Evolutionary conservation across 2,329 filamentous ascomycete species (phyloP), one percentile per base, ranked within the genome.

Genomic region (Diaporthe humulicola): DNA sequence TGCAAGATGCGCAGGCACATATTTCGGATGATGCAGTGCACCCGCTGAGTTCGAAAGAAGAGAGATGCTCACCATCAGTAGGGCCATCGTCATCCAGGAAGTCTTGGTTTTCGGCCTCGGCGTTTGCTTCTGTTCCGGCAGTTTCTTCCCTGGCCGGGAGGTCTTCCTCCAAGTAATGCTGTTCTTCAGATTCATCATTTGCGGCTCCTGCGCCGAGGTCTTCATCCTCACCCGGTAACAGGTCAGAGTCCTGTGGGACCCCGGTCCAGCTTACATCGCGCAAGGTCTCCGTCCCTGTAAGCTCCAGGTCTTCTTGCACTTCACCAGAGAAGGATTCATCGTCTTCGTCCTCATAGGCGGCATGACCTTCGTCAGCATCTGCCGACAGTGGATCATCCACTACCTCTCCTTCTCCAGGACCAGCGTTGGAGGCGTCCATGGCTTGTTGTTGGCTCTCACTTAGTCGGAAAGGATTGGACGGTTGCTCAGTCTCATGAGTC

Each of bases 41-140:
- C 36, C 17, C 48, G 48, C 25, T 50, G 28, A 42, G 15, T 45
- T 48, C 30, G n/a, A 70, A 73, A 58, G 33, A 52, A 70, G 50
- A 71, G 30, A 40, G 38, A 22, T 64, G 56, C 75, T 76, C 73
- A 76, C 75, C 75, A 57, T 76, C 69, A 66, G 33, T 72, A 52
- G 36, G 36, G 56, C 60, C 73, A 19, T 74, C 58, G 38, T 42
- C 61, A 28, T 70, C 69, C 61, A 64, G 52, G n/a, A 70, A 40
- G 2, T 70, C 17, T 4, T 66, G 48, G n/a, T 56, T 57, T 40
- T 19, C 60, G 54, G 60, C 28, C 33, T 56, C 73, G 19, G 72
- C 50, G 22, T 70, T 56, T 33, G 54, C 45, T 14, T 73, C 56
- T 19, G 40, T 42, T 33, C 50, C 28, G 33, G 28, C 19, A 17